Conservation (phyloP, 2,329 filamentous ascomycete genomes). For the Microdochium paspali region DNA sequence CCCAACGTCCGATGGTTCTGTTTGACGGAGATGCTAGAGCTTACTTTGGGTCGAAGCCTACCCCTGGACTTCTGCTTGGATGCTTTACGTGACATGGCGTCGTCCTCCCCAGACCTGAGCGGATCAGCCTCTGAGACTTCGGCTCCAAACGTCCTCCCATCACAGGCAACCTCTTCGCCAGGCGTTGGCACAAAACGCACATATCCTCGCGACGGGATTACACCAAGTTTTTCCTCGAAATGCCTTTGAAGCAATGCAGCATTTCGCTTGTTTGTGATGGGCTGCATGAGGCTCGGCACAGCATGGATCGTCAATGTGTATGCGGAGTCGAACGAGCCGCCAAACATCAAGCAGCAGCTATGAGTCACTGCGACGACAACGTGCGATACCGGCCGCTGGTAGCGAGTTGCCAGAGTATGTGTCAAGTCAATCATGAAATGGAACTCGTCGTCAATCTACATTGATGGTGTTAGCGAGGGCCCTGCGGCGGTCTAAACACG, state of each 20-base stretch:
- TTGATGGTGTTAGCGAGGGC: neutral
- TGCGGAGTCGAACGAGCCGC: slow-evolving; percentile 66
- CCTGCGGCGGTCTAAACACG: neutral
- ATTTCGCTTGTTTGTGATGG: slow-evolving; percentile 73
- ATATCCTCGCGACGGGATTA: slow-evolving; percentile 57
- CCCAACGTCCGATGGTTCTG: slow-evolving; percentile 1
- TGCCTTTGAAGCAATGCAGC: slow-evolving; percentile 68
- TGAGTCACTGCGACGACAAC: slow-evolving; percentile 72
- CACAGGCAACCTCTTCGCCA: slow-evolving; percentile 64
- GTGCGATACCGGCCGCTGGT: slow-evolving; percentile 62
- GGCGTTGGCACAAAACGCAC: slow-evolving; percentile 61
- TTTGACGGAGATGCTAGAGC: neutral
- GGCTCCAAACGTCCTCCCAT: slow-evolving; percentile 59
- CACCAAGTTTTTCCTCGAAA: slow-evolving; percentile 60
- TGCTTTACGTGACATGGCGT: slow-evolving; percentile 10
- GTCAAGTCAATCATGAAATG: slow-evolving; percentile 67
- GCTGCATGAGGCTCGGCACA: slow-evolving; percentile 57
- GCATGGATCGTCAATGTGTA: slow-evolving; percentile 71
- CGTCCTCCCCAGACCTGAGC: slow-evolving; percentile 12
- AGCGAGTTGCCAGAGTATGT: slow-evolving; percentile 63
- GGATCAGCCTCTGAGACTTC: slow-evolving; percentile 50
- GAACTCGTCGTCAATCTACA: slow-evolving; percentile 64
- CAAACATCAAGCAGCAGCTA: slow-evolving; percentile 64
- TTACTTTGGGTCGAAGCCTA: slow-evolving; percentile 17
- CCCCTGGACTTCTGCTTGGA: slow-evolving; percentile 11